Evolutionary conservation across 2,329 filamentous ascomycete genomes (phyloP).

Genomic region (Aspergillus felis): DNA sequence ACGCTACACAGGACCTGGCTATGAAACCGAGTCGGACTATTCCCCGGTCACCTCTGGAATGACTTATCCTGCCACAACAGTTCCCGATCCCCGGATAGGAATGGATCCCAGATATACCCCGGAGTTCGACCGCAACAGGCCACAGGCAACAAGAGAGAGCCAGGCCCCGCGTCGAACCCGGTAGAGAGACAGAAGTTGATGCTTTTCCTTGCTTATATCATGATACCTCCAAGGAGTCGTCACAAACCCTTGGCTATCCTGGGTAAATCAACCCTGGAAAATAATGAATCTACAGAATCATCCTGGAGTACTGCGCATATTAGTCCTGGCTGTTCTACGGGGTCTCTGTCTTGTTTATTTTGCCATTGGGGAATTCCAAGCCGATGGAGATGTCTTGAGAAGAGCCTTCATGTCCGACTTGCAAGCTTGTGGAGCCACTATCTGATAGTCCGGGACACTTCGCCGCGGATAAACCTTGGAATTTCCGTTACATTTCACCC

Average conservation of each 20-base stretch:
- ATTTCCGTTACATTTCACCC: slow-evolving; percentile 3
- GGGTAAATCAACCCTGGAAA: not conserved
- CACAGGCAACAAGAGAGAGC: slow-evolving; percentile 37
- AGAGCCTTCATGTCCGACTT: slow-evolving; percentile 13
- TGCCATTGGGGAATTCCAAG: slow-evolving; percentile 12
- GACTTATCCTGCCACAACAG: slow-evolving; percentile 38
- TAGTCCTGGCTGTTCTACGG: not conserved
- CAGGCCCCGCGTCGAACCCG: slow-evolving; percentile 37
- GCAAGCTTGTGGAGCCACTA: slow-evolving; percentile 13
- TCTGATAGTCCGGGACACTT: slow-evolving; percentile 16
- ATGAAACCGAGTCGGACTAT: slow-evolving; percentile 41
- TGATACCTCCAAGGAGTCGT: slow-evolving; percentile 8
- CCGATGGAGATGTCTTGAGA: slow-evolving; percentile 14
- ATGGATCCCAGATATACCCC: slow-evolving; percentile 43
- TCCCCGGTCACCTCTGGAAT: slow-evolving; percentile 39
- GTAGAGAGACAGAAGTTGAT: slow-evolving; percentile 18
- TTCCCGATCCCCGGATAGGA: slow-evolving; percentile 40
- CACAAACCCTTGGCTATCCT: slow-evolving; percentile 7
- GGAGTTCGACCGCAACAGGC: slow-evolving; percentile 39
- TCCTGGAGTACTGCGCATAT: not conserved
- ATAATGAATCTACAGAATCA: not conserved
- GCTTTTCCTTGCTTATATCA: slow-evolving; percentile 5
- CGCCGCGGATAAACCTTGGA: slow-evolving; percentile 15
- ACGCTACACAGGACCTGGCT: slow-evolving; percentile 39
- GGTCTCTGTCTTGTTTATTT: not conserved